Conservation (phyloP, 2,329 filamentous ascomycete species). For the Fusarium sororula region DNA sequence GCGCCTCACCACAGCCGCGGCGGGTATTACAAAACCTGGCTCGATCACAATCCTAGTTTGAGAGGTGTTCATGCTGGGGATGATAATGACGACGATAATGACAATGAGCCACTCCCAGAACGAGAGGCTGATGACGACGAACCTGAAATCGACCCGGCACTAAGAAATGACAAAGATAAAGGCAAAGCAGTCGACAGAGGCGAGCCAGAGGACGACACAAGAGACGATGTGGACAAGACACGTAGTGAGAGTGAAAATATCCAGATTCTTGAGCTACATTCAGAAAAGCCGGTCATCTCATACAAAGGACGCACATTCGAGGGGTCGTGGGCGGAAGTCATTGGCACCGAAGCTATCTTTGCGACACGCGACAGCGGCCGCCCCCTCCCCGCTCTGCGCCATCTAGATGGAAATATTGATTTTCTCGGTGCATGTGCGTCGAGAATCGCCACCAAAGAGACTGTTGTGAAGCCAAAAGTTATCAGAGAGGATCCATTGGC, state of each 20-base stretch:
- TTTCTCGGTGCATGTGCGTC: constrained; percentile 76
- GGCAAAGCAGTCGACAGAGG: constrained; percentile 23
- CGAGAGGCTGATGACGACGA: constrained; percentile 48
- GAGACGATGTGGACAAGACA: constrained; percentile 27
- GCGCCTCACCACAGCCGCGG: constrained; percentile 52
- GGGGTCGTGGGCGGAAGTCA: constrained; percentile 82
- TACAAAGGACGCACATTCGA: constrained; percentile 82
- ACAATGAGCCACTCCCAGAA: constrained; percentile 47
- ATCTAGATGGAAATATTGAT: constrained; percentile 69
- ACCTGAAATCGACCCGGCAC: constrained; percentile 37
- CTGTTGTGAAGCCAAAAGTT: constrained; percentile 62
- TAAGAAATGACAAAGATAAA: constrained; percentile 37
- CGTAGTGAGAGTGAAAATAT: constrained; percentile 55
- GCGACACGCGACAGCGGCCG: constrained; percentile 61
- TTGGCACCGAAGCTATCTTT: constrained; percentile 87
- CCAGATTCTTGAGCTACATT: constrained; percentile 86
- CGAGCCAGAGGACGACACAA: constrained; percentile 12
- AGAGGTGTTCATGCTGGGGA: constrained; percentile 17
- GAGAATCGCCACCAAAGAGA: constrained; percentile 74
- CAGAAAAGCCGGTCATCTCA: constrained; percentile 77
- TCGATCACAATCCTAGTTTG: constrained; percentile 43
- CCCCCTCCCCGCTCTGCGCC: constrained; percentile 58
- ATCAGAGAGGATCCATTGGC: constrained; percentile 48
- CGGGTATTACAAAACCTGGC: constrained; percentile 58
- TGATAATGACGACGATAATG: constrained; percentile 45